Evolutionary conservation across 257 asterid species (phyloP).

Genomic region (Echium plantagineum): DNA sequence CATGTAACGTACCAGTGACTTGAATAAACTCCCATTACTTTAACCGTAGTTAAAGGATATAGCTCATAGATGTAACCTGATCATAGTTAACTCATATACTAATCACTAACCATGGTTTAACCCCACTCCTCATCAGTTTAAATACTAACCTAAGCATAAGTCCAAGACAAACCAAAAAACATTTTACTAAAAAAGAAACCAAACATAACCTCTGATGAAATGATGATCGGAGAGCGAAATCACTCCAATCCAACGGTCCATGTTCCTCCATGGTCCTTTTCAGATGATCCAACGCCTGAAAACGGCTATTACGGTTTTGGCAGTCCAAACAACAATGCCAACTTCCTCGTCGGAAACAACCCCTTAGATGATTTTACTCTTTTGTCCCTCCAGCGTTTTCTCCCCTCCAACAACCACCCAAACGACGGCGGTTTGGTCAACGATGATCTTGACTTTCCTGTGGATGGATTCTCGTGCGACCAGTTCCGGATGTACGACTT

Average conservation of each 20-base stretch:
- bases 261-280: slow-evolving; percentile 46
- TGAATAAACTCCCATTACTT: slow-evolving; percentile 9
- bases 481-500: slow-evolving; percentile 78
- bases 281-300: slow-evolving; percentile 24
- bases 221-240: slow-evolving; percentile 46
- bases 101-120: slow-evolving; percentile 31
- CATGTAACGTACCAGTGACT: background rate
- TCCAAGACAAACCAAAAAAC: background rate
- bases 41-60: slow-evolving; percentile 15
- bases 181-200: slow-evolving; percentile 1
- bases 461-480: slow-evolving; percentile 70
- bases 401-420: slow-evolving; percentile 38
- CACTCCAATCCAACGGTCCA: slow-evolving; percentile 23
- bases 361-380: slow-evolving; percentile 30
- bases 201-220: slow-evolving; percentile 3
- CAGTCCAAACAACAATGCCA: background rate
- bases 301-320: slow-evolving; percentile 13
- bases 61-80: slow-evolving; percentile 13
- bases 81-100: slow-evolving; percentile 17
- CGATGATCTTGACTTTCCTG: slow-evolving; percentile 29
- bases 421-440: slow-evolving; percentile 30
- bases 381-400: slow-evolving; percentile 34
- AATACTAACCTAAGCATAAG: slow-evolving; percentile 24
- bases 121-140: slow-evolving; percentile 43
- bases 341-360: too few species aligned